These are phyloP conservation scores for Plectranthus barbatus DNA, from an alignment of 257 asterid genomes.

Conservation along the genomic window DNA sequence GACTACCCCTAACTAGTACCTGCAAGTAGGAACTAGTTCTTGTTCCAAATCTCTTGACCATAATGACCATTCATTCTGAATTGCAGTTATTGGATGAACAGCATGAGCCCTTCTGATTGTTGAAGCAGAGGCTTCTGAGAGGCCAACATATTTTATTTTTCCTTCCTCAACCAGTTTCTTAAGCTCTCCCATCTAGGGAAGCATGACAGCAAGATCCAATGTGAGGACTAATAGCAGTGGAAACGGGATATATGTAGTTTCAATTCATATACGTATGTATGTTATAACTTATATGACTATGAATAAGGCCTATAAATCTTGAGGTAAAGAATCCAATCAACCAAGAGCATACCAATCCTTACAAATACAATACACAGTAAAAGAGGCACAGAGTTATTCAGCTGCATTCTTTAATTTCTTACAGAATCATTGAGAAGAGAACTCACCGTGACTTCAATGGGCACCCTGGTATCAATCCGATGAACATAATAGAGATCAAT, in stretches of 20 bases:
- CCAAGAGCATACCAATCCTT: background rate
- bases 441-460: slow-evolving; percentile 40
- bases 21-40: slow-evolving; percentile 47
- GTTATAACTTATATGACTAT: slow-evolving; percentile 1
- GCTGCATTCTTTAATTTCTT: background rate
- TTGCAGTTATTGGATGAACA: slow-evolving; percentile 48
- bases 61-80: slow-evolving; percentile 49
- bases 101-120: slow-evolving; percentile 58
- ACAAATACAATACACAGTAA: background rate
- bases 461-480: slow-evolving; percentile 36
- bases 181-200: slow-evolving; percentile 40
- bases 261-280: too few species aligned
- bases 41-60: slow-evolving; percentile 43
- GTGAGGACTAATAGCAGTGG: background rate
- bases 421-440: too few species aligned
- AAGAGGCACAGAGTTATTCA: background rate
- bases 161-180: slow-evolving; percentile 56
- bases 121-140: slow-evolving; percentile 50
- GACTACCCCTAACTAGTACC: slow-evolving; percentile 17
- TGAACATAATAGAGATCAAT: slow-evolving; percentile 43
- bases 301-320: too few species aligned
- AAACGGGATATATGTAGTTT: background rate
- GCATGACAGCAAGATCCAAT: background rate
- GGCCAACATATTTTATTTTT: slow-evolving; percentile 44
- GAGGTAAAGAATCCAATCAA: too few species aligned